Evolutionary conservation across 306 rosid genomes (phyloP), one percentile per base, ranked within the genome.

Genomic region (Adenanthera pavonina): DNA sequence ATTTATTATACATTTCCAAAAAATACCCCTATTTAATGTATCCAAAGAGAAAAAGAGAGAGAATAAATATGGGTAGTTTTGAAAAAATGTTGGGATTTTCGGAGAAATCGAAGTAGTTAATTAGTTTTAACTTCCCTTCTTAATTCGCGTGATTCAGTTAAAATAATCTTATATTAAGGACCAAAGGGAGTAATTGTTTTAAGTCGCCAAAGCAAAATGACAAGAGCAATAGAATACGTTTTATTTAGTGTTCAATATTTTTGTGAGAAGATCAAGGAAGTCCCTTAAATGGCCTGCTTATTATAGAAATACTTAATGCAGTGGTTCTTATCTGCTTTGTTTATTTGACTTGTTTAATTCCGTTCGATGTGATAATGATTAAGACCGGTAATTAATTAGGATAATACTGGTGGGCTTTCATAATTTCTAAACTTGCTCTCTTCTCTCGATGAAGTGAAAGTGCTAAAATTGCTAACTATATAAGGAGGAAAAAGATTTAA

Each of bases 241-340:
- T 35, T 67, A 52, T 65, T 51, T 16, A 79, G 40, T 16, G 65
- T 80, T 12, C 14, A 61, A 25, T 25, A 60, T 33, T 25, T 25
- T 25, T 51, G 14, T 15, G 84, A 62, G 19, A 60, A 36, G 67
- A 56, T 49, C 35, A 30, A 49, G 34, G 12, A 47, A 16, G 41
- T 54, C 30, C 20, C 74, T 60, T 38, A 20, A 62, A 46, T 72
- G 16, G 74, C 73, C 84, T 80, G 52, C 59, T 40, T 30, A 64
- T 64, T 80, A 40, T 38, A 73, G 43, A 19, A 47, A 62, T 25
- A 5, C n/a, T 62, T 62, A 49, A 11, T 33, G 44, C 25, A 46
- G 8, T 33, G 57, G 25, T 30, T 69, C 14, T 53, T 25, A 25
- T 25, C 48, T 34, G 56, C 36, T 6, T 78, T 40, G 25, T 53